Evolutionary conservation across 2,329 filamentous ascomycete species (phyloP).

Genomic region (Microcyclosporella mali): DNA sequence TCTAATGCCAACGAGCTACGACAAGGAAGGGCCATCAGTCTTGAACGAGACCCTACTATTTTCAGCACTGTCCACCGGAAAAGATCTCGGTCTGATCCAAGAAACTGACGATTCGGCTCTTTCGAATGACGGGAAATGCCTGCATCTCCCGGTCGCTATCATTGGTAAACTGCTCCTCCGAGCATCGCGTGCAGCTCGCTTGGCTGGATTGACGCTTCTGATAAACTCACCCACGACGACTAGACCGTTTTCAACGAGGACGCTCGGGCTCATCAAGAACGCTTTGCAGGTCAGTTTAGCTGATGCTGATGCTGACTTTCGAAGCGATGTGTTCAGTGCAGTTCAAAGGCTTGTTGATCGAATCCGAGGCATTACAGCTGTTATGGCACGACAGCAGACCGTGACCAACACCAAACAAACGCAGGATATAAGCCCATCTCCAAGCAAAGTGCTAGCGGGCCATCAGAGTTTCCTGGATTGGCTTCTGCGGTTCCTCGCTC

Average conservation of each 20-base stretch:
- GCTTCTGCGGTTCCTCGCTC: constrained; percentile 66
- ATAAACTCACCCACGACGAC: constrained; percentile 70
- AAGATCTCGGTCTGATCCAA: constrained; percentile 41
- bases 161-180: constrained; percentile 36
- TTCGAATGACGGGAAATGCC: constrained; percentile 32
- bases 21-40: neutral
- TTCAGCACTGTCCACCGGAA: constrained; percentile 40
- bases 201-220: constrained; percentile 75
- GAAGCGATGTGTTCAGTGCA: constrained; percentile 71
- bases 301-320: constrained; percentile 78
- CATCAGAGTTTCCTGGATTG: constrained; percentile 57
- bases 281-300: constrained; percentile 69
- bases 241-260: constrained; percentile 59
- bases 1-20: neutral
- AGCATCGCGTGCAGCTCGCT: constrained; percentile 50
- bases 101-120: constrained; percentile 27
- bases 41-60: constrained; percentile 23
- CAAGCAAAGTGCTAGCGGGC: neutral
- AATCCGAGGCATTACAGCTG: constrained; percentile 59
- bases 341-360: constrained; percentile 72
- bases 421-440: neutral
- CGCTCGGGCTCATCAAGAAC: constrained; percentile 57
- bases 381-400: constrained; percentile 34
- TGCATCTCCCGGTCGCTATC: constrained; percentile 47
- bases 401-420: neutral